phyloP scores from a whole-genome alignment of 106 monocot genomes.

The Dioscorea alata region DNA sequence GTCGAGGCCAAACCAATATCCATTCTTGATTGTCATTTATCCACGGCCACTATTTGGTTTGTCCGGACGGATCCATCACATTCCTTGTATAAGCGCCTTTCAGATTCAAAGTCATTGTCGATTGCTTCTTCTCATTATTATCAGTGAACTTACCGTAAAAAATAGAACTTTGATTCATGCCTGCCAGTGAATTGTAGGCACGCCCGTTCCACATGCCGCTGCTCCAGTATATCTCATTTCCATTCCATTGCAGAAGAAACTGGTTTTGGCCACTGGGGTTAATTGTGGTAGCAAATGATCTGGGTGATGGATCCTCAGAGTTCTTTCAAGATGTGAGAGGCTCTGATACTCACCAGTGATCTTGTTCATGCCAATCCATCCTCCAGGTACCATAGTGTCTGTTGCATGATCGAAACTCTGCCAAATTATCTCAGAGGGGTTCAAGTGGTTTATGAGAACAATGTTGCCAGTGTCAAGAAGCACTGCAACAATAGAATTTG shows the following conservation, averaged over 20 bases:
- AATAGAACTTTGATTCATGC: neutral
- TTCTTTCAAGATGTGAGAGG: conserved; percentile 38
- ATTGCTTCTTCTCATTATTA: conserved; percentile 7
- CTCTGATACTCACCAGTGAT: too few species aligned
- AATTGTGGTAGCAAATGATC: conserved; percentile 9
- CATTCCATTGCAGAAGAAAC: conserved; percentile 24
- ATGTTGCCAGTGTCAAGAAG: conserved; percentile 36
- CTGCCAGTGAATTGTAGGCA: conserved; percentile 6
- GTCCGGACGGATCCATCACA: conserved; percentile 24
- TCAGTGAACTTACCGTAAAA: conserved; percentile 9
- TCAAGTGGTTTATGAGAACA: conserved; percentile 5
- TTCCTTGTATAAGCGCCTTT: neutral
- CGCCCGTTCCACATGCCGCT: conserved; percentile 32
- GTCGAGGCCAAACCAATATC: conserved; percentile 5
- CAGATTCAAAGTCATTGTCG: conserved; percentile 11
- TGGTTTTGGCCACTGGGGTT: conserved; percentile 24
- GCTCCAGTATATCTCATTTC: neutral
- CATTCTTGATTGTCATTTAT: neutral
- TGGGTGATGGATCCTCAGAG: conserved; percentile 32
- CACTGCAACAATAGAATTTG: conserved; percentile 3
- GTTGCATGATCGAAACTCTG: conserved; percentile 45
- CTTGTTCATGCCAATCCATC: conserved; percentile 17
- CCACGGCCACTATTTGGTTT: conserved; percentile 7
- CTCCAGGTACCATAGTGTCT: conserved; percentile 40
- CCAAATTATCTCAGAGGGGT: conserved; percentile 16